These are phyloP conservation scores for Fusarium verrucosum DNA, from an alignment of 2,329 filamentous ascomycete genomes.

Conservation along the genomic window DNA sequence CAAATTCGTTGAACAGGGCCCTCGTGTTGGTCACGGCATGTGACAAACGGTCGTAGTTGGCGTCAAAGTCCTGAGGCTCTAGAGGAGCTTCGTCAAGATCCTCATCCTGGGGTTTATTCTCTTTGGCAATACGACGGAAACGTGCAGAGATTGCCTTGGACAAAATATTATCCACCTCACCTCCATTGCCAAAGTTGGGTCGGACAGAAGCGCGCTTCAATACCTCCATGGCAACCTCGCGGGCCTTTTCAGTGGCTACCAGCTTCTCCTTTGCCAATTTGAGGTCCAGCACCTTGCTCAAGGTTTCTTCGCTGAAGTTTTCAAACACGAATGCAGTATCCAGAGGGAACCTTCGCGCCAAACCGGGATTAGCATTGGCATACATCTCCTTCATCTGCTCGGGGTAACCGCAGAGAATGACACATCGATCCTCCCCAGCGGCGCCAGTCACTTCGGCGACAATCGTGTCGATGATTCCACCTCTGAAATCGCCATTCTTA, in stretches of 20 bases:
- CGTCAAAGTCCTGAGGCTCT: conserved; percentile 61
- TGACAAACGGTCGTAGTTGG: conserved; percentile 63
- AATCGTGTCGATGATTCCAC: conserved; percentile 76
- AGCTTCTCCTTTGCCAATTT: conserved; percentile 70
- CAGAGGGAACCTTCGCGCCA: conserved; percentile 72
- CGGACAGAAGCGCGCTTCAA: conserved; percentile 69
- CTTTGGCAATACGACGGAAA: conserved; percentile 39
- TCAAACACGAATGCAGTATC: conserved; percentile 73
- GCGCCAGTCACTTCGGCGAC: conserved; percentile 77
- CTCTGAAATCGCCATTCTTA: conserved; percentile 60
- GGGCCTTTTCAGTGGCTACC: conserved; percentile 61
- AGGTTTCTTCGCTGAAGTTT: conserved; percentile 69
- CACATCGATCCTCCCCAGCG: conserved; percentile 76
- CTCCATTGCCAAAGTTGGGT: conserved; percentile 78
- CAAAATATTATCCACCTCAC: conserved; percentile 71
- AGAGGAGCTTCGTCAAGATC: conserved; percentile 39
- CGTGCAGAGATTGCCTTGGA: conserved; percentile 41
- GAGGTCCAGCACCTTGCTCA: conserved; percentile 68
- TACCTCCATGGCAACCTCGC: conserved; percentile 65
- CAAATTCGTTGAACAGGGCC: conserved; percentile 65
- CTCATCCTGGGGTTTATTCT: conserved; percentile 30
- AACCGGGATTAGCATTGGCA: conserved; percentile 74
- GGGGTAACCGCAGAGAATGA: conserved; percentile 76
- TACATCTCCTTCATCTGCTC: conserved; percentile 77
- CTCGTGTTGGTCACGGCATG: conserved; percentile 55